phyloP scores from a whole-genome alignment of 2,329 filamentous ascomycete genomes.

The Monilinia polystroma region DNA sequence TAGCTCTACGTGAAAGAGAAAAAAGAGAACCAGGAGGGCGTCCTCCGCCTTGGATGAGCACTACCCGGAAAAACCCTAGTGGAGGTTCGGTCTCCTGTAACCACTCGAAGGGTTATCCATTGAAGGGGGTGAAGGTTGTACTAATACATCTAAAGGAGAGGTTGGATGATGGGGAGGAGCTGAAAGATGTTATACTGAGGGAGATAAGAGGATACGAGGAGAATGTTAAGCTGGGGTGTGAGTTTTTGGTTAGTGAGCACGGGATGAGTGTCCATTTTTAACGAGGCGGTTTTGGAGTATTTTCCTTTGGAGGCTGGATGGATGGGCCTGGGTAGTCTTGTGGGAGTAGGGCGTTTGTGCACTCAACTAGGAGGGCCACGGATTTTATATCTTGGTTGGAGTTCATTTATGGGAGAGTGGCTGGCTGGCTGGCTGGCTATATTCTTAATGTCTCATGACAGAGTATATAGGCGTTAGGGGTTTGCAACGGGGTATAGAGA shows the following conservation, averaged over 20 bases:
- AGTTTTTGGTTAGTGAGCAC: constrained; percentile 60
- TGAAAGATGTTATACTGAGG: constrained; percentile 64
- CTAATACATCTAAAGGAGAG: constrained; percentile 94
- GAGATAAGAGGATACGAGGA: constrained; percentile 67
- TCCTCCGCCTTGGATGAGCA: not conserved
- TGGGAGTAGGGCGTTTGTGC: not conserved
- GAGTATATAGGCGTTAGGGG: not conserved
- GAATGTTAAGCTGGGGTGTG: constrained; percentile 62
- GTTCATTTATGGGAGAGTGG: not conserved
- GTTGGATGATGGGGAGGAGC: constrained; percentile 66
- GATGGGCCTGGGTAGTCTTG: not conserved
- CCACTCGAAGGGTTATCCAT: constrained; percentile 26
- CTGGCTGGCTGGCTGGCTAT: not conserved
- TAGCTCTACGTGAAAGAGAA: not conserved
- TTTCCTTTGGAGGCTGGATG: not conserved
- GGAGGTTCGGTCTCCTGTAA: no score
- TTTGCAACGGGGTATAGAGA: constrained; percentile 1
- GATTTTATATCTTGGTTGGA: not conserved
- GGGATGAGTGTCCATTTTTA: constrained; percentile 7
- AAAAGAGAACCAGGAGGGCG: not conserved
- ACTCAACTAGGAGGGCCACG: not conserved
- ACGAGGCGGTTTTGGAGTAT: not conserved
- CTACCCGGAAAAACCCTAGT: not conserved
- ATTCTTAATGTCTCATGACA: constrained; percentile 9
- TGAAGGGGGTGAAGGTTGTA: constrained; percentile 75